Percentiles rank a stretch among this genome's conserved stretches.
These are phyloP conservation scores for Fraxinus angustifolia DNA, from an alignment of 305 asterid genomes.

Conservation along the genomic window DNA sequence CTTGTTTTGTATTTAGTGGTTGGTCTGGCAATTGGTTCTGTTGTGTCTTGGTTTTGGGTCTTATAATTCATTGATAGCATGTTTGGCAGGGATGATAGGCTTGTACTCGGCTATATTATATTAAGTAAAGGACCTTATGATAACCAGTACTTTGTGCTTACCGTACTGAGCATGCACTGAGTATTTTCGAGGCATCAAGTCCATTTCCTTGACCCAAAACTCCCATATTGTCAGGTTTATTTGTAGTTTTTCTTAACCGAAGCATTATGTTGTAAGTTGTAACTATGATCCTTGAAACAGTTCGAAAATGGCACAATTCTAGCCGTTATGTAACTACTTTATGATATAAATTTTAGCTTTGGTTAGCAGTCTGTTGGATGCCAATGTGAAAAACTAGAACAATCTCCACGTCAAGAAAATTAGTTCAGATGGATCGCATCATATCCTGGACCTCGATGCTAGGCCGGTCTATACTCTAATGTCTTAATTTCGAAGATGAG, in stretches of 20 bases:
- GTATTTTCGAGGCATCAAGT: slow-evolving; percentile 4
- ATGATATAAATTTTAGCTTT: background rate
- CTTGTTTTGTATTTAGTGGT: background rate
- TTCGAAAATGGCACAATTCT: background rate
- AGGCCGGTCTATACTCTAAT: slow-evolving; percentile 66
- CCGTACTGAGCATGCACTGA: background rate
- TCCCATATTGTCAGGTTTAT: slow-evolving; percentile 15
- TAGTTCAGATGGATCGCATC: slow-evolving; percentile 22
- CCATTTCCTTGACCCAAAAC: background rate
- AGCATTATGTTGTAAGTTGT: slow-evolving; percentile 14
- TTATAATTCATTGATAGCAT: background rate
- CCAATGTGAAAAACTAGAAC: background rate
- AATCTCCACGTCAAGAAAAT: slow-evolving; percentile 4
- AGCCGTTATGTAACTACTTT: background rate
- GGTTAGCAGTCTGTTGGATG: background rate
- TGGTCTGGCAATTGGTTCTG: background rate
- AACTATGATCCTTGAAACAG: slow-evolving; percentile 1
- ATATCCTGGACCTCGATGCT: slow-evolving; percentile 52
- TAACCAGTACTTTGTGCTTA: background rate
- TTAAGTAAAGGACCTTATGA: background rate
- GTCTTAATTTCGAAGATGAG: slow-evolving; percentile 94
- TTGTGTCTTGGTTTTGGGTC: background rate
- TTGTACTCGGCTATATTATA: background rate
- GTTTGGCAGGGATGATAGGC: background rate
- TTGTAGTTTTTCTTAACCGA: background rate